A percentile compares a stretch with the other conserved stretches of the same genome.
phyloP scores from a whole-genome alignment of 2,329 filamentous ascomycete species.

The Setomelanomma holmii region DNA sequence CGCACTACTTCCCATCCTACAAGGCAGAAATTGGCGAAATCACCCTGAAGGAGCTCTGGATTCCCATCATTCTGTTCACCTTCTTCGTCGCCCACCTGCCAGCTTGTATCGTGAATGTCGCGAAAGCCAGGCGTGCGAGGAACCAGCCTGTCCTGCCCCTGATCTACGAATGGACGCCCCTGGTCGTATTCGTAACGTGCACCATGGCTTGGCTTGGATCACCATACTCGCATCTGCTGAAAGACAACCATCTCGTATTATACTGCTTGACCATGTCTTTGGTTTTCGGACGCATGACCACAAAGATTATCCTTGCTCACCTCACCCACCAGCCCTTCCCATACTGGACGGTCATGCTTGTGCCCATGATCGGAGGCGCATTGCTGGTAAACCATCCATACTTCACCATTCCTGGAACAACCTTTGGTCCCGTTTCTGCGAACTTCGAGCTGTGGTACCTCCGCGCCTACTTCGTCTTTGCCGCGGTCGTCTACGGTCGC shows the following conservation, averaged over 20 bases:
- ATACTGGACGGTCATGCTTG: conserved; percentile 92
- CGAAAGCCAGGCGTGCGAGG: conserved; percentile 73
- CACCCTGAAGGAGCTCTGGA: conserved; percentile 88
- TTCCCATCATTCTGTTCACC: conserved; percentile 61
- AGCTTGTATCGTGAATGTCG: conserved; percentile 87
- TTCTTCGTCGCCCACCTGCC: conserved; percentile 74
- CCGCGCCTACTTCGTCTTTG: conserved; percentile 82
- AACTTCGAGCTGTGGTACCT: conserved; percentile 79
- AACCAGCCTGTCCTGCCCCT: conserved; percentile 79
- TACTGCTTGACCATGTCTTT: conserved; percentile 96
- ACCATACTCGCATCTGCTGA: conserved; percentile 81
- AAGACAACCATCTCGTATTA: conserved; percentile 85
- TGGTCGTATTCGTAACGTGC: conserved; percentile 78
- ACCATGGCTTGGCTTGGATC: conserved; percentile 88
- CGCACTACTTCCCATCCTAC: conserved; percentile 56
- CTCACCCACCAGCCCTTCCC: conserved; percentile 93
- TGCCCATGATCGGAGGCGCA: conserved; percentile 84
- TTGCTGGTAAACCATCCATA: conserved; percentile 81
- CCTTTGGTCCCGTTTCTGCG: conserved; percentile 68
- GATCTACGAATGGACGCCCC: conserved; percentile 93
- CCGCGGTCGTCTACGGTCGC: conserved; percentile 83
- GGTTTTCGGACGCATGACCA: conserved; percentile 97
- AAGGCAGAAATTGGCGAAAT: conserved; percentile 69
- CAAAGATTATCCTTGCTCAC: conserved; percentile 98
- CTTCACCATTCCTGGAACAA: conserved; percentile 54